A percentile compares a stretch with the other conserved stretches of the same genome.
These are phyloP conservation scores for Candida dubliniensis DNA, from an alignment of 1,139 yeast species.

Conservation along the genomic window DNA sequence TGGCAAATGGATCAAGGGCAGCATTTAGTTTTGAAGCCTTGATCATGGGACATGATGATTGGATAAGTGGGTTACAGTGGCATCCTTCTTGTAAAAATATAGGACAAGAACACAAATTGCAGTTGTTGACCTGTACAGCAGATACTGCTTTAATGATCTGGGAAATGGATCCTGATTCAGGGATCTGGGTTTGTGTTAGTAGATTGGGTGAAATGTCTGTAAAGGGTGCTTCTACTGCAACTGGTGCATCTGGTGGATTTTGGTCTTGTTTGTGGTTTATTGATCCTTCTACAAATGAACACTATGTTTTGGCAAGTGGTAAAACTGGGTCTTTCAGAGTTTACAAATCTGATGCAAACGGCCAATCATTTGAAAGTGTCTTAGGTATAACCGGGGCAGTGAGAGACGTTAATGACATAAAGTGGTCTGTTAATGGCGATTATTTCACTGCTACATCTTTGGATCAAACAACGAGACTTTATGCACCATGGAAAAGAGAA, in stretches of 20 bases:
- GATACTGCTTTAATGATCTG: conserved; percentile 96
- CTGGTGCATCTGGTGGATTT: conserved; percentile 97
- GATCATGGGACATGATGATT: conserved; percentile 97
- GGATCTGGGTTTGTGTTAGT: conserved; percentile 83
- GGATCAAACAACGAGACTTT: conserved; percentile 91
- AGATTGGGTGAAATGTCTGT: conserved; percentile 90
- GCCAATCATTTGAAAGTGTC: conserved; percentile 50
- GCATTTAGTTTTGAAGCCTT: conserved; percentile 86
- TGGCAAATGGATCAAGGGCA: conserved; percentile 35
- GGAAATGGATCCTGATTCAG: conserved; percentile 85
- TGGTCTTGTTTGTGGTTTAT: conserved; percentile 87
- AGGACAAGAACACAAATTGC: conserved; percentile 36
- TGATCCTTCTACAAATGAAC: conserved; percentile 31
- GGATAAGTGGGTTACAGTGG: conserved; percentile 90
- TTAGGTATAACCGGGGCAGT: conserved; percentile 77
- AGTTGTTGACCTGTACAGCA: conserved; percentile 82
- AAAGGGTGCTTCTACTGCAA: conserved; percentile 97
- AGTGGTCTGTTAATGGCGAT: conserved; percentile 72
- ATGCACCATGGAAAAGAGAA: conserved; percentile 57
- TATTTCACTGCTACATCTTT: conserved; percentile 74
- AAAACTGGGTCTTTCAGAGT: conserved; percentile 90
- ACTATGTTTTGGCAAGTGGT: conserved; percentile 74
- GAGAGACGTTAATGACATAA: conserved; percentile 71
- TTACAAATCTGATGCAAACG: conserved; percentile 51
- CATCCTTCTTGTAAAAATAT: conserved; percentile 41